Percentiles rank a stretch among this genome's conserved stretches.
These are phyloP conservation scores for Rhizopogon salebrosus DNA, from an alignment of 768 basidiomycete species.

Conservation along the genomic window DNA sequence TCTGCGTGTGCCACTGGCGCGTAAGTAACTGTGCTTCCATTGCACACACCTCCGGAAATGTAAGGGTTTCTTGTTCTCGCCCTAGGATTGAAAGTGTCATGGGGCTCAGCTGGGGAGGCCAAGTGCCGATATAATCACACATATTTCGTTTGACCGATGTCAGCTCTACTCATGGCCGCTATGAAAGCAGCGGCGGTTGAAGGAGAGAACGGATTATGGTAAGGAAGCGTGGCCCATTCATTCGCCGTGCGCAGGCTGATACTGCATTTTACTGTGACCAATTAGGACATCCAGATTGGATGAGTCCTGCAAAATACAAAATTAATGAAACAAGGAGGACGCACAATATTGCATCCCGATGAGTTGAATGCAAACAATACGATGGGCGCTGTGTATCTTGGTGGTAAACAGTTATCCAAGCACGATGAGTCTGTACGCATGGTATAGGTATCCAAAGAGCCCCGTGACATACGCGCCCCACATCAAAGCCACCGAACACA, in stretches of 20 bases:
- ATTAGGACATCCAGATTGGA: no score
- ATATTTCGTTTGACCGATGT: no score
- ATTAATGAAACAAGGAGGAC: slow-evolving; percentile 18
- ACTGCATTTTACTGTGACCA: no score
- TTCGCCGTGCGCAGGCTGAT: no score
- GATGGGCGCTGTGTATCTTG: slow-evolving; percentile 74
- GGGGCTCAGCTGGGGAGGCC: not conserved
- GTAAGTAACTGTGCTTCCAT: not conserved
- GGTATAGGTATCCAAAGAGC: slow-evolving; percentile 76
- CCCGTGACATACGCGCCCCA: slow-evolving; percentile 81
- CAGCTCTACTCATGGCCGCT: no score
- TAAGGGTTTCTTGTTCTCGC: not conserved
- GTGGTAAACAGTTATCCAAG: not conserved
- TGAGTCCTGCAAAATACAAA: no score
- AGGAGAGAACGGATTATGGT: no score
- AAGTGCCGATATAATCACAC: no score
- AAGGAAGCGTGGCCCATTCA: no score
- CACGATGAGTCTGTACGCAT: slow-evolving; percentile 33
- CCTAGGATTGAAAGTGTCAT: not conserved
- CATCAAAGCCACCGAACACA: slow-evolving; percentile 45
- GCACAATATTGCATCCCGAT: slow-evolving; percentile 72
- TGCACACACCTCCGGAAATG: no score
- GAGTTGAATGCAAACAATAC: slow-evolving; percentile 75
- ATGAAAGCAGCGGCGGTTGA: no score
- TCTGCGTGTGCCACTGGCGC: no score